A percentile compares a stretch with the other conserved stretches of the same genome.
These are phyloP conservation scores for Mayamaea pseudoterrestris DNA, from an alignment of 108 stramenopile genomes.

Conservation along the genomic window DNA sequence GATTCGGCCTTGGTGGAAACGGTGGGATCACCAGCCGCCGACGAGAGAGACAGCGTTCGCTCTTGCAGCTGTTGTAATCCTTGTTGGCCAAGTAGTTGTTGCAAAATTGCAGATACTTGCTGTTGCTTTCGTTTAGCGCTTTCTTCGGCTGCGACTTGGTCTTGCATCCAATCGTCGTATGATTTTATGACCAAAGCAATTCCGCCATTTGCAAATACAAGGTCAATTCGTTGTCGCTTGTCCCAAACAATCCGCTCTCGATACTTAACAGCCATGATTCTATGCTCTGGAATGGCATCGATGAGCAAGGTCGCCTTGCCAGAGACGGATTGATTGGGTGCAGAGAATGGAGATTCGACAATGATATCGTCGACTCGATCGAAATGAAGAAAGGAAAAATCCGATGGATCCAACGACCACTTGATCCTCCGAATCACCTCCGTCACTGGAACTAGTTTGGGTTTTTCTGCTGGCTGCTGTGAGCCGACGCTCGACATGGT, in stretches of 20 bases:
- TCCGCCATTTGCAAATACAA: slow-evolving; percentile 51
- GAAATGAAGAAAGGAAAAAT: slow-evolving; percentile 62
- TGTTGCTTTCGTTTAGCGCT: slow-evolving; percentile 30
- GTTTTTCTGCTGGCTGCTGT: slow-evolving; percentile 1
- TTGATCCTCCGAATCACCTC: slow-evolving; percentile 72
- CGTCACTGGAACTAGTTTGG: slow-evolving; percentile 47
- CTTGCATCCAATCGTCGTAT: slow-evolving; percentile 67
- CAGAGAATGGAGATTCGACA: slow-evolving; percentile 55
- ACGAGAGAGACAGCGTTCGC: background rate
- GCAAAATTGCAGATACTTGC: slow-evolving; percentile 26
- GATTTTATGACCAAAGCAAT: slow-evolving; percentile 49
- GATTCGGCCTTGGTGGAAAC: slow-evolving; percentile 11
- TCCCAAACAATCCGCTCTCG: slow-evolving; percentile 76
- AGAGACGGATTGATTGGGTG: slow-evolving; percentile 47
- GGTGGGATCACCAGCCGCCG: background rate
- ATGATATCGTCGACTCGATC: slow-evolving; percentile 43
- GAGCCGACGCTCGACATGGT: slow-evolving; percentile 5
- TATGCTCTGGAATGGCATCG: slow-evolving; percentile 77
- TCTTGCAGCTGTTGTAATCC: slow-evolving; percentile 23
- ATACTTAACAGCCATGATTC: slow-evolving; percentile 64
- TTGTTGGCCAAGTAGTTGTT: slow-evolving; percentile 27
- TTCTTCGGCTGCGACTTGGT: slow-evolving; percentile 26
- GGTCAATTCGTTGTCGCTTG: slow-evolving; percentile 39
- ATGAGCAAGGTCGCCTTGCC: slow-evolving; percentile 44
- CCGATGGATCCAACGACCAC: slow-evolving; percentile 28